Evolutionary conservation across 78 protist species (phyloP), one percentile per base, ranked within the genome.

Genomic region (Dictyostelium purpureum): DNA sequence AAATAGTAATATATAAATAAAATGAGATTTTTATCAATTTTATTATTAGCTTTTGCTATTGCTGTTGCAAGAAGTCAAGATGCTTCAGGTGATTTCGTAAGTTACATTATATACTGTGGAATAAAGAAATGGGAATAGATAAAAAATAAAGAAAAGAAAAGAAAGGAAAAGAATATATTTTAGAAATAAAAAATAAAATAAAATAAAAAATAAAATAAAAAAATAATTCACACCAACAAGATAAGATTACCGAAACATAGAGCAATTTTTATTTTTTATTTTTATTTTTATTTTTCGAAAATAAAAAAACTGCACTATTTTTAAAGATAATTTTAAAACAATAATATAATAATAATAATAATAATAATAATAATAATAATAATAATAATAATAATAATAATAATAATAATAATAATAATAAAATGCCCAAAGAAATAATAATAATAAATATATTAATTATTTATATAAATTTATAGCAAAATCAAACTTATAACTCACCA

Each of bases 381-480:
- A 59, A 59, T 59, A 59, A 59, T 56, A 28, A 16, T 28, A 59
- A 57, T 57, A 57, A 59, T 59, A 28, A 56, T 56, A 56, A 56
- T 26, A 56, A 26, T 56, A 56, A 56, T 56, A 56, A 26, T 56
- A 56, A 26, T 26, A 56, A 56, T 56, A 56, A 56, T 26, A 56
- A 56, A 6, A 59, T 59, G 26, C n/a, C 26, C n/a, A 5, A 9
- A 12, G 28, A 26, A 59, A 59, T 59, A 59, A 59, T 59, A 59
- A 59, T 59, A 59, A 28, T 59, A 59, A 59, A 24, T 47, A 74
- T 45, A 40, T 40, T 70, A 21, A 43, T 12, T n/a, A 47, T 71
- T 33, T 74, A n/a, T 56, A 56, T 56, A 14, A 54, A 26, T 73
- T 24, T 51, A 43, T 7, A 78, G 76, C 92, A 85, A 73, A 73